Evolutionary conservation across 768 basidiomycete species (phyloP), one percentile per base, ranked within the genome.

Genomic region (Suillus subluteus): DNA sequence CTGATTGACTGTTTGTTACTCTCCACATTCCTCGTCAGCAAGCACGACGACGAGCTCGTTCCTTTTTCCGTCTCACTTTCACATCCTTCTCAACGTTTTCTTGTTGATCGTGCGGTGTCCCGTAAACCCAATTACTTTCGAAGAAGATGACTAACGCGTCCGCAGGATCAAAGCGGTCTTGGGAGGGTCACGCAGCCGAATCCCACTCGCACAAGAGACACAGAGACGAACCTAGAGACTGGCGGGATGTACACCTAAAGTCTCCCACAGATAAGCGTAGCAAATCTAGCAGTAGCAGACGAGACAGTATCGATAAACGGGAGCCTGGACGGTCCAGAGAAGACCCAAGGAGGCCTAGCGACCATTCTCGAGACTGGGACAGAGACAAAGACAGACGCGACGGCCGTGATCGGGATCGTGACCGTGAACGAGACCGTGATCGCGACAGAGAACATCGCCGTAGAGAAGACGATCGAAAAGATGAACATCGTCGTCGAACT

Each of bases 151-250:
- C 91, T 92, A 91, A 94, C 86, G 79, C 87, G 76, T 82, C 88
- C 83, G 84, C 91, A 92, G 91, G 91, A 84, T 82, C 84, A 78
- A 93, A 93, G 89, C 90, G 91, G 79, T 80, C 88, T 69, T 87
- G 87, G 88, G 90, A 91, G 73, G 88, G 85, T 82, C 74, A 79
- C 65, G 78, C 80, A 66, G 65, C 70, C 64, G 79, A 81, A 59
- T 69, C 67, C 12, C 56, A 81, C 63, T 71, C 78, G 55, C 72
- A 84, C 73, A 91, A 91, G 76, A 82, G 89, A 70, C 81, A 81
- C 55, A 79, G 81, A 68, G 84, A 86, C 37, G 88, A 88, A 38
- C 79, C 82, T 4, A 84, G 83, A 70, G 88, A 90, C 69, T 91
- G 91, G 90, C 80, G 89, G 65, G 92, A 93, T 68, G 88, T 87